Percentiles rank a stretch among this genome's conserved stretches.
phyloP scores from a whole-genome alignment of 495 filamentous ascomycete genomes.

The Aspergillus sclerotioniger region DNA sequence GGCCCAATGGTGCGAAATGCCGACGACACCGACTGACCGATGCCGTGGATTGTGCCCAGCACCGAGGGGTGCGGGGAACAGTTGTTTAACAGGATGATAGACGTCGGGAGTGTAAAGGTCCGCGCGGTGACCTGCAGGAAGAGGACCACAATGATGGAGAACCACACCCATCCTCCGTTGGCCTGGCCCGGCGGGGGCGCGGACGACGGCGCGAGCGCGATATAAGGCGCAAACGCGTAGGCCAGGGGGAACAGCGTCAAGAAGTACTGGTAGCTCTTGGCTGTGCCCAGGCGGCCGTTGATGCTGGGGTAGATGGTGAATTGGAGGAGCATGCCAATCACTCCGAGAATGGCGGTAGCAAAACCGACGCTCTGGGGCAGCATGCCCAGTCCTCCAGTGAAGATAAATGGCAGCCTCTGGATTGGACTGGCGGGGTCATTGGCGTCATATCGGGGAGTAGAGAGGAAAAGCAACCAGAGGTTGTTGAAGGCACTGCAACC shows the following conservation, averaged over 20 bases:
- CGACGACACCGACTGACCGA: constrained; percentile 71
- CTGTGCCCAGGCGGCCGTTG: constrained; percentile 64
- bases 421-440: constrained; percentile 40
- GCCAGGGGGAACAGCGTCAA: constrained; percentile 71
- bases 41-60: constrained; percentile 77
- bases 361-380: constrained; percentile 72
- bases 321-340: constrained; percentile 74
- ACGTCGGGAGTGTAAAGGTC: constrained; percentile 78
- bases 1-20: constrained; percentile 74
- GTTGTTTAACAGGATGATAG: constrained; percentile 80
- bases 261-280: constrained; percentile 65
- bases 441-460: constrained; percentile 67
- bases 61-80: constrained; percentile 78
- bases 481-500: constrained; percentile 67
- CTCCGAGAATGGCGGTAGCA: constrained; percentile 73
- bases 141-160: constrained; percentile 63
- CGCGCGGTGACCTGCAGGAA: constrained; percentile 72
- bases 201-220: constrained; percentile 65
- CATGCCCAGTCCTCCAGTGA: constrained; percentile 79
- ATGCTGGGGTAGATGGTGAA: constrained; percentile 73
- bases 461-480: constrained; percentile 82
- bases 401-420: constrained; percentile 60
- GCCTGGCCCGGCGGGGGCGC: constrained; percentile 60
- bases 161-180: constrained; percentile 65
- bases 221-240: constrained; percentile 70